These are phyloP conservation scores for Yamadazyma triangularis DNA, from an alignment of 1,139 yeast genomes.

Conservation along the genomic window DNA sequence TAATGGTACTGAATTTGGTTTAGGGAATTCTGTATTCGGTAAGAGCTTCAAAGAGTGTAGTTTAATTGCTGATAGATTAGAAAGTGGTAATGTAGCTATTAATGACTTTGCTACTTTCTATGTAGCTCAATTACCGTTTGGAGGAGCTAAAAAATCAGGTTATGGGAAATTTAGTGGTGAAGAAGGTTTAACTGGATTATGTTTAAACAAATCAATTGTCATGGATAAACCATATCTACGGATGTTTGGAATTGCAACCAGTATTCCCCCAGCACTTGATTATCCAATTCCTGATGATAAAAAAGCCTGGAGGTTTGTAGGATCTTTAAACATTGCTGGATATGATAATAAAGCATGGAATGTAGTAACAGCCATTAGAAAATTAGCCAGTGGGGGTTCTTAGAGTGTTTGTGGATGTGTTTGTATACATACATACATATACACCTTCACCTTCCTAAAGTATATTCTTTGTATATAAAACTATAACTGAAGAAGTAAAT, in stretches of 20 bases:
- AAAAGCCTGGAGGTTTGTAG: conserved; percentile 85
- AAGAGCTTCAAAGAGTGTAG: conserved; percentile 51
- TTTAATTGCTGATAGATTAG: conserved; percentile 56
- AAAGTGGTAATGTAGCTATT: conserved; percentile 89
- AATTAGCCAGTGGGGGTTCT: conserved; percentile 34
- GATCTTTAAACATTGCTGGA: conserved; percentile 80
- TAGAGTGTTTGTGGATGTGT: conserved; percentile 6
- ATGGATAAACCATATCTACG: conserved; percentile 73
- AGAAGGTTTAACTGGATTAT: conserved; percentile 88
- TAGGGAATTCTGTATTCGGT: conserved; percentile 90
- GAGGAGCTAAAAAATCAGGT: conserved; percentile 89
- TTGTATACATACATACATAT: not conserved
- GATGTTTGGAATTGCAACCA: conserved; percentile 57
- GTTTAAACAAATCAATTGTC: conserved; percentile 81
- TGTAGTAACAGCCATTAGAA: conserved; percentile 37
- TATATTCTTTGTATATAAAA: too few species aligned
- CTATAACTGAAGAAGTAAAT: conserved; percentile 3
- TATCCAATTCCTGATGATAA: conserved; percentile 82
- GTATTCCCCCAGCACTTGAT: conserved; percentile 83
- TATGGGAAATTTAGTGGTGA: conserved; percentile 97
- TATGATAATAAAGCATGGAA: conserved; percentile 76
- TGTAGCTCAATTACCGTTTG: conserved; percentile 94
- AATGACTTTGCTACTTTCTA: conserved; percentile 96
- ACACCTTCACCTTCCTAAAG: too few species aligned
- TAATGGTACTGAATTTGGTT: conserved; percentile 82